phyloP scores from a whole-genome alignment of 1,284 basidiomycete genomes.

The Sporisorium scitamineum region DNA sequence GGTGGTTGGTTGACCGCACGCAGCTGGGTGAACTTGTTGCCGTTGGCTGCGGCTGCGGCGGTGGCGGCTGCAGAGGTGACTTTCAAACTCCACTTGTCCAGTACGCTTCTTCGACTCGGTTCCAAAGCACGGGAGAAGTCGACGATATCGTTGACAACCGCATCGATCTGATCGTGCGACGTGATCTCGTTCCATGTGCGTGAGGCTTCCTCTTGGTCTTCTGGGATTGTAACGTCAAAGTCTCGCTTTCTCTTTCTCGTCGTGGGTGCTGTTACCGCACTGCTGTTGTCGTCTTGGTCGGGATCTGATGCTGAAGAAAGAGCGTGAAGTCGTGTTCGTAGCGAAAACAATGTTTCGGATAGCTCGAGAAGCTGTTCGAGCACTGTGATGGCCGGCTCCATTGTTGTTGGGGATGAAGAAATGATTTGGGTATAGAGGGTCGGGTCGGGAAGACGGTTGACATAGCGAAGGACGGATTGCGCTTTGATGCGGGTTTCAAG shows the following conservation, averaged over 20 bases:
- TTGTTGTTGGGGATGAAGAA: constrained; percentile 1
- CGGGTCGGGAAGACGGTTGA: constrained; percentile 42
- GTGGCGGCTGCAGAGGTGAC: constrained; percentile 46
- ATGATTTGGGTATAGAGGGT: constrained; percentile 13
- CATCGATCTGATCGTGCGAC: constrained; percentile 35
- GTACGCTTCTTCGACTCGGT: constrained; percentile 32
- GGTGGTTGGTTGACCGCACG: constrained; percentile 62
- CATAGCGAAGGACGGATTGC: constrained; percentile 49
- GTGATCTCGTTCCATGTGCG: constrained; percentile 38
- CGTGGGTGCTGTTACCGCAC: constrained; percentile 8
- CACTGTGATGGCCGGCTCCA: constrained; percentile 20
- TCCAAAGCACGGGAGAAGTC: constrained; percentile 30
- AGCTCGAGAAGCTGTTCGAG: constrained; percentile 42
- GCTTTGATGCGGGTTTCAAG: constrained; percentile 62
- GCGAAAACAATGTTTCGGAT: constrained; percentile 42
- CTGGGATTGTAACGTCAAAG: constrained; percentile 28
- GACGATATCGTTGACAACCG: constrained; percentile 30
- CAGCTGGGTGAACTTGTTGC: constrained; percentile 47
- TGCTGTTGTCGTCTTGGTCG: not conserved
- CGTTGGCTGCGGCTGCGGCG: constrained; percentile 31
- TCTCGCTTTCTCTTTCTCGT: constrained; percentile 46
- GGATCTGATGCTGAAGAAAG: constrained; percentile 12
- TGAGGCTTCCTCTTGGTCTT: constrained; percentile 23
- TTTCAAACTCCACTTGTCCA: constrained; percentile 59
- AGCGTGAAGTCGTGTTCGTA: constrained; percentile 16